Conservation (phyloP, 2,329 filamentous ascomycete genomes). For the Aspergillus sp. region DNA sequence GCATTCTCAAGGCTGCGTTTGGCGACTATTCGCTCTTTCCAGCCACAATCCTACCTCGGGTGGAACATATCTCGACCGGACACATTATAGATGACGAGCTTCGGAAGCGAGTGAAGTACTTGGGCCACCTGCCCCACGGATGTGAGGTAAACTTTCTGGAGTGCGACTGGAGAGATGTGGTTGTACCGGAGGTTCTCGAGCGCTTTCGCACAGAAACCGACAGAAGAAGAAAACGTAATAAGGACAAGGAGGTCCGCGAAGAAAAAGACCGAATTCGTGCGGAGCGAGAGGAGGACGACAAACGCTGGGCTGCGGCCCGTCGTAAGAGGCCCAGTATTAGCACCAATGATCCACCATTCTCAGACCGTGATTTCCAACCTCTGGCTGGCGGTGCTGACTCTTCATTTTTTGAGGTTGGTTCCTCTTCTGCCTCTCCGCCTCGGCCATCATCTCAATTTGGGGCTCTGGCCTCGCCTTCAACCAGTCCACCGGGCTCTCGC, state of each 20-base stretch:
- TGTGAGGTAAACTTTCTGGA: conserved; percentile 88
- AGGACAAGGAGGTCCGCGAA: conserved; percentile 78
- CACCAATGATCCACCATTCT: conserved; percentile 44
- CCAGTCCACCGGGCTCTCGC: conserved; percentile 68
- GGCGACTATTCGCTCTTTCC: conserved; percentile 78
- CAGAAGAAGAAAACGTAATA: conserved; percentile 67
- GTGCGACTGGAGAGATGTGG: conserved; percentile 91
- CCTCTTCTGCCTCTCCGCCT: conserved; percentile 39
- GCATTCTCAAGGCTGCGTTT: conserved; percentile 85
- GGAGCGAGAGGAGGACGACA: conserved; percentile 71
- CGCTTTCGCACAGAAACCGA: conserved; percentile 74
- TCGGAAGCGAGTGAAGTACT: conserved; percentile 78
- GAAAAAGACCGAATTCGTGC: conserved; percentile 80
- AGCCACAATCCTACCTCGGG: conserved; percentile 75
- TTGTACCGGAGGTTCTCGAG: conserved; percentile 68
- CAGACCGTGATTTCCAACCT: conserved; percentile 62
- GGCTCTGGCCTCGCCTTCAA: conserved; percentile 69
- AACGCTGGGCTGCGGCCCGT: conserved; percentile 63
- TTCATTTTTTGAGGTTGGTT: conserved; percentile 21
- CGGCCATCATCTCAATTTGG: conserved; percentile 40
- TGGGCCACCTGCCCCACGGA: conserved; percentile 81
- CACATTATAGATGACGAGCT: conserved; percentile 83
- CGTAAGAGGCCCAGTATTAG: conserved; percentile 53
- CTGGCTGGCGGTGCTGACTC: conserved; percentile 39
- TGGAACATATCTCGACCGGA: conserved; percentile 84